These are phyloP conservation scores for Dryas octopetala DNA, from an alignment of 306 rosid species.

Conservation along the genomic window DNA sequence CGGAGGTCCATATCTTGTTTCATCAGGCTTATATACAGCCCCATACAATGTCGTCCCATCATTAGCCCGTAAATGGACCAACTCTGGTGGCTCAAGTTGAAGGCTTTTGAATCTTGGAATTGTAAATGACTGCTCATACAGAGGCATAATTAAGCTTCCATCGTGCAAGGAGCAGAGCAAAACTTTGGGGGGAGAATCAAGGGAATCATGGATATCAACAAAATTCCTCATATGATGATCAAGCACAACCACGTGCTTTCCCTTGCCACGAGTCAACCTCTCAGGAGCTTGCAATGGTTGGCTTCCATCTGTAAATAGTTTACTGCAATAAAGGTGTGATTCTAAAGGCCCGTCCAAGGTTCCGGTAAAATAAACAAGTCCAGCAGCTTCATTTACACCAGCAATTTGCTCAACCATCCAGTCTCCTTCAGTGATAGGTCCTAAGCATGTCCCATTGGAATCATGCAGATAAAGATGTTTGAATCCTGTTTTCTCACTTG, in stretches of 20 bases:
- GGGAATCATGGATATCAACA: slow-evolving; percentile 78
- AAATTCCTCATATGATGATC: slow-evolving; percentile 81
- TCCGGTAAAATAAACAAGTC: slow-evolving; percentile 83
- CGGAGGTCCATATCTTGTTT: slow-evolving; percentile 79
- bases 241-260: slow-evolving; percentile 79
- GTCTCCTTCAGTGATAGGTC: slow-evolving; percentile 87
- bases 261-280: slow-evolving; percentile 73
- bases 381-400: slow-evolving; percentile 81
- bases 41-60: slow-evolving; percentile 75
- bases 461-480: slow-evolving; percentile 88
- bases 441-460: slow-evolving; percentile 67
- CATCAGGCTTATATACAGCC: slow-evolving; percentile 79
- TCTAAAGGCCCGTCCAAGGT: slow-evolving; percentile 87
- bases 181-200: slow-evolving; percentile 75
- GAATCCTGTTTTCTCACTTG: slow-evolving; percentile 92
- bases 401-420: slow-evolving; percentile 99
- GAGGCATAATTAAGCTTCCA: slow-evolving; percentile 66
- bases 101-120: slow-evolving; percentile 63
- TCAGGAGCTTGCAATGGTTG: slow-evolving; percentile 60
- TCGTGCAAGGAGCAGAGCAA: slow-evolving; percentile 77
- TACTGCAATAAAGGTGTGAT: slow-evolving; percentile 69
- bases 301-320: slow-evolving; percentile 56
- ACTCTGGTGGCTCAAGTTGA: slow-evolving; percentile 82
- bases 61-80: slow-evolving; percentile 53
- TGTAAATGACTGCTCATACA: slow-evolving; percentile 59